phyloP scores from a whole-genome alignment of 164 flowering plant genomes.

The Magnolia sinica region DNA sequence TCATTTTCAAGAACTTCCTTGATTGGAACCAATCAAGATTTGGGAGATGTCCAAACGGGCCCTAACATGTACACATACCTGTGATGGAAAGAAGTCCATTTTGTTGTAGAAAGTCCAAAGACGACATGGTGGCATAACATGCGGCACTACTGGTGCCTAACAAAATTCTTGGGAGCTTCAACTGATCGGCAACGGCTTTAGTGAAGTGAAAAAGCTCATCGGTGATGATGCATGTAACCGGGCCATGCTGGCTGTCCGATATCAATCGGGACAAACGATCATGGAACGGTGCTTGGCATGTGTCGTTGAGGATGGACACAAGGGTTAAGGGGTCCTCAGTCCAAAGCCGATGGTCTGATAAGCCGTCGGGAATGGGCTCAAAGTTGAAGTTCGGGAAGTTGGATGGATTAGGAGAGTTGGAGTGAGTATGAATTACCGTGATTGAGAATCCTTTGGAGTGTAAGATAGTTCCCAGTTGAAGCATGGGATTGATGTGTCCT shows the following conservation, averaged over 20 bases:
- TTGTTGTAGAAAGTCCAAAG: conserved; percentile 13
- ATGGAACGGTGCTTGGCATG: conserved; percentile 15
- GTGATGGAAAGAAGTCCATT: conserved; percentile 17
- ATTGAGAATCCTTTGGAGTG: conserved; percentile 48
- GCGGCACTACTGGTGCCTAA: conserved; percentile 22
- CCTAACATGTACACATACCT: not conserved
- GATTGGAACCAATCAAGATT: not conserved
- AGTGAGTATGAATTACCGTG: conserved; percentile 36
- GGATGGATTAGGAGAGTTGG: conserved; percentile 39
- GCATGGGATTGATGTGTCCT: conserved; percentile 52
- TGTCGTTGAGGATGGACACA: not conserved
- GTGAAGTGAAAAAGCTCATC: conserved; percentile 28
- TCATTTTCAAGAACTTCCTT: no score
- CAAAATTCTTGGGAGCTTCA: conserved; percentile 33
- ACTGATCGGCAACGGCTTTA: conserved; percentile 20
- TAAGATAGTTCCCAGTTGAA: conserved; percentile 42
- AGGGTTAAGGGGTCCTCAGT: not conserved
- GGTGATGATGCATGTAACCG: conserved; percentile 22
- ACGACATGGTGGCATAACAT: conserved; percentile 11
- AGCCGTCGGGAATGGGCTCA: conserved; percentile 20
- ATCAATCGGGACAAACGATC: conserved; percentile 21
- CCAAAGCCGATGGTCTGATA: not conserved
- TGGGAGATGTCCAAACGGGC: not conserved
- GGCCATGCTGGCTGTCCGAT: not conserved
- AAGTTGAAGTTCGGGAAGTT: conserved; percentile 38